Evolutionary conservation across 371 early-diverging fungal species (phyloP), one percentile per base, ranked within the genome.

Genomic region (Mortierella sp.): DNA sequence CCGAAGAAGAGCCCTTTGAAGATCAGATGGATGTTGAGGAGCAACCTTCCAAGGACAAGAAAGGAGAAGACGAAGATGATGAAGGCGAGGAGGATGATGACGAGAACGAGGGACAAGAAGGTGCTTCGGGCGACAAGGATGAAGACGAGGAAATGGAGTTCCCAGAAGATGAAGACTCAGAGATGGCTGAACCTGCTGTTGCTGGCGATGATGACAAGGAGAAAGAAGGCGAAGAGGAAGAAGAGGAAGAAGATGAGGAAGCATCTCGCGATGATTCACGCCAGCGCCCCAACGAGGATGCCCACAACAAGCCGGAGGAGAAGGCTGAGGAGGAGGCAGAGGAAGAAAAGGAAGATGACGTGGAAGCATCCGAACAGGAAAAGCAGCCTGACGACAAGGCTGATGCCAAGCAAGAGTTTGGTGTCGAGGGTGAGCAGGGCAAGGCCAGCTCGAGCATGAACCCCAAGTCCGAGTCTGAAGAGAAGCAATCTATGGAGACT

Each of bases 371-470:
- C 15, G 73, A 86, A 62, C 75, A 83, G 30, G 84, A 86, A 25
- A 82, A 88, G 29, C 82, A 86, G 53, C 85, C 90, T 12, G 82
- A 85, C 46, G 83, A 83, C 61, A 86, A 89, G 53, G 82, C 84
- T 7, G 75, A 81, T 29, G 88, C 87, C 45, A 86, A 86, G 58
- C 84, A 87, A 64, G 89, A 90, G 62, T 89, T 91, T 83, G 92
- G 92, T 53, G 88, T 91, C 1, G 88, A 91, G 69, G 90, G 90
- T 18, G 86, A 88, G 60, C 80, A 87, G 28, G 91, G 89, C 51
- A 85, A 87, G 56, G 84, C 86, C 18, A 87, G 85, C 60, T 74
- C 83, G 61, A 84, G 85, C 45, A 81, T 84, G 47, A 75, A 81
- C 55, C 87, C 87, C 30, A 83, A 86, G 68, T 75, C 86, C 19